phyloP scores from a whole-genome alignment of 257 asterid genomes.

The Ilex asprella region DNA sequence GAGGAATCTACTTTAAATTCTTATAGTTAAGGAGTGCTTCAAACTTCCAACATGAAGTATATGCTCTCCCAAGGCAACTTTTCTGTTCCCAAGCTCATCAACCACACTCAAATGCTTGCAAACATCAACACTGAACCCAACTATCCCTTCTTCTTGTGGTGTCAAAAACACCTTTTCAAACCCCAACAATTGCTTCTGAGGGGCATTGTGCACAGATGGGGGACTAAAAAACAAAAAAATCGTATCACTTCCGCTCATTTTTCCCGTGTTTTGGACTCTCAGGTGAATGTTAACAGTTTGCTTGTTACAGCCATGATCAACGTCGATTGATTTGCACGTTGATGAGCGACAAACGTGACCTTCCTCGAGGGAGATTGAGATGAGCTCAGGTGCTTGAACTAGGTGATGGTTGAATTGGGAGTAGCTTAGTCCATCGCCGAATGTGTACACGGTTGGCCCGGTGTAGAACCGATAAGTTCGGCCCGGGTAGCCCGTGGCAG shows the following conservation, averaged over 20 bases:
- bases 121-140: constrained; percentile 36
- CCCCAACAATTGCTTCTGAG: constrained; percentile 49
- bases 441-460: constrained; percentile 54
- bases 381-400: constrained; percentile 35
- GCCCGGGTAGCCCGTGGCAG: constrained; percentile 61
- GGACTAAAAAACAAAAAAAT: constrained; percentile 51
- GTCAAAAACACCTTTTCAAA: constrained; percentile 38
- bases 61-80: constrained; percentile 48
- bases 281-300: constrained; percentile 28
- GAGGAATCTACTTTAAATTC: constrained; percentile 23
- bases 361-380: constrained; percentile 32
- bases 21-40: constrained; percentile 45
- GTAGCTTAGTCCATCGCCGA: constrained; percentile 75
- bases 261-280: constrained; percentile 44
- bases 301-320: constrained; percentile 25
- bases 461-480: constrained; percentile 73
- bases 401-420: constrained; percentile 32
- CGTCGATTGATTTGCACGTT: constrained; percentile 33
- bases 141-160: constrained; percentile 27
- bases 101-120: constrained; percentile 50
- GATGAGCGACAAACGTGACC: constrained; percentile 39
- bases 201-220: constrained; percentile 54
- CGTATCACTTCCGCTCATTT: constrained; percentile 43
- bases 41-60: constrained; percentile 45
- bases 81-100: constrained; percentile 43